These are phyloP conservation scores for Tremellales sp. DNA, from an alignment of 1,284 basidiomycete species.

Conservation along the genomic window DNA sequence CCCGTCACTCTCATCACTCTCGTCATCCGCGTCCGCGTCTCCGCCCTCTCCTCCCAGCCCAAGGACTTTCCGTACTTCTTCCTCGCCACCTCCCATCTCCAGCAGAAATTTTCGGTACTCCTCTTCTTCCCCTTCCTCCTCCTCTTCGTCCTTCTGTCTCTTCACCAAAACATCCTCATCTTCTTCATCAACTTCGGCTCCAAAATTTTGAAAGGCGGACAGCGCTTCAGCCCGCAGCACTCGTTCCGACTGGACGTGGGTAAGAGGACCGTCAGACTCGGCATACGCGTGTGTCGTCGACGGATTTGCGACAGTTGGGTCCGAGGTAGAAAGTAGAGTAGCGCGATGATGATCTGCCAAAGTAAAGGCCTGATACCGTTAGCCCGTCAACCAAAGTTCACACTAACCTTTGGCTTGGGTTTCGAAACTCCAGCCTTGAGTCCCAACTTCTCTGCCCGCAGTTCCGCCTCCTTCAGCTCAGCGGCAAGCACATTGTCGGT, in stretches of 20 bases:
- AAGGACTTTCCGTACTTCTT: conserved; percentile 59
- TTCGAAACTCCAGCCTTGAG: conserved; percentile 50
- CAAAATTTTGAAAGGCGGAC: conserved; percentile 56
- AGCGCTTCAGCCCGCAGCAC: conserved; percentile 76
- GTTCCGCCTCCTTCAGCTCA: conserved; percentile 49
- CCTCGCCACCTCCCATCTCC: conserved; percentile 68
- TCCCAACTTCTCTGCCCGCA: conserved; percentile 25
- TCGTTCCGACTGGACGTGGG: conserved; percentile 75
- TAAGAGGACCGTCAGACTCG: conserved; percentile 53
- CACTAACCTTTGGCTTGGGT: conserved; percentile 40
- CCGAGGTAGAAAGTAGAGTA: conserved; percentile 41
- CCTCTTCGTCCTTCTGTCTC: conserved; percentile 61
- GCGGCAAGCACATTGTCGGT: conserved; percentile 71
- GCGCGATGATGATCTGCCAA: conserved; percentile 51
- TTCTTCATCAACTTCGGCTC: conserved; percentile 46
- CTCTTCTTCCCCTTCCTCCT: conserved; percentile 69
- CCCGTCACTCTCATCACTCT: conserved; percentile 56
- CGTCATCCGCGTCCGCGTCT: conserved; percentile 42
- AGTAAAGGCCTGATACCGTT: conserved; percentile 43
- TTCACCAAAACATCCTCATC: conserved; percentile 58
- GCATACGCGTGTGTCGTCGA: conserved; percentile 21
- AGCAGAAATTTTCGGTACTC: conserved; percentile 78
- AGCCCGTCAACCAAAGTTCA: conserved; percentile 4
- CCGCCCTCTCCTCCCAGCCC: conserved; percentile 40
- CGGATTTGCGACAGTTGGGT: conserved; percentile 1